Conservation (phyloP, 2,329 filamentous ascomycete species). For the Xylariaceae sp. region DNA sequence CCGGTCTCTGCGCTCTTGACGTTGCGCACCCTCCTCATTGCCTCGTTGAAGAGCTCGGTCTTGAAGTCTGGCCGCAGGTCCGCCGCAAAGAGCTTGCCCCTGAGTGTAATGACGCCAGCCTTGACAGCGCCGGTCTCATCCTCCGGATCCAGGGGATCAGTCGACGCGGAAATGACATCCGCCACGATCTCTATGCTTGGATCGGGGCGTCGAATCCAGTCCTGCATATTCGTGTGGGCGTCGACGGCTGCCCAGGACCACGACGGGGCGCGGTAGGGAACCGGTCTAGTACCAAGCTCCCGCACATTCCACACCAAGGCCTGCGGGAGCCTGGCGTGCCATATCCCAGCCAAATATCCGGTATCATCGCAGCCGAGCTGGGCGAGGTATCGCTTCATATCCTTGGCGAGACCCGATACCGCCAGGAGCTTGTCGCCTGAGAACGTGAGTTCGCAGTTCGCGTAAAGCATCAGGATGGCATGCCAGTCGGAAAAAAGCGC, state of each 20-base stretch:
- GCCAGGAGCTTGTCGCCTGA: not conserved
- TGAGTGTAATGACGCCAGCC: not conserved
- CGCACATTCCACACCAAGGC: not conserved
- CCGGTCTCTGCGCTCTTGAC: not conserved
- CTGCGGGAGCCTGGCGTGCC: not conserved
- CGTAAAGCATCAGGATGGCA: not conserved
- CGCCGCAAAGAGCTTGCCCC: not conserved
- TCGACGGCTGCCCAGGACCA: conserved; percentile 2
- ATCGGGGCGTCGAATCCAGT: not conserved
- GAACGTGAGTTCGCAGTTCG: not conserved
- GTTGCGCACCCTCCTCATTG: not conserved
- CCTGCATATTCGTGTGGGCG: not conserved
- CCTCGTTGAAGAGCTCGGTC: not conserved
- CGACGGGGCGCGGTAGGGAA: not conserved
- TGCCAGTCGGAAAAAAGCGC: conserved; percentile 1
- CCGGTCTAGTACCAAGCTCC: not conserved
- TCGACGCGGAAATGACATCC: not conserved
- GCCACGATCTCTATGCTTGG: not conserved
- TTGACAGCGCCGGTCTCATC: not conserved
- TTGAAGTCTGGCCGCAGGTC: not conserved
- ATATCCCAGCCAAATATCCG: not conserved
- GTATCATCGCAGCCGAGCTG: conserved; percentile 1
- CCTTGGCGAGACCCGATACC: not conserved
- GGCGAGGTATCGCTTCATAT: not conserved
- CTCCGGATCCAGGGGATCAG: not conserved